phyloP scores from a whole-genome alignment of 2,329 filamentous ascomycete genomes.

The Fonsecaea monophora region DNA sequence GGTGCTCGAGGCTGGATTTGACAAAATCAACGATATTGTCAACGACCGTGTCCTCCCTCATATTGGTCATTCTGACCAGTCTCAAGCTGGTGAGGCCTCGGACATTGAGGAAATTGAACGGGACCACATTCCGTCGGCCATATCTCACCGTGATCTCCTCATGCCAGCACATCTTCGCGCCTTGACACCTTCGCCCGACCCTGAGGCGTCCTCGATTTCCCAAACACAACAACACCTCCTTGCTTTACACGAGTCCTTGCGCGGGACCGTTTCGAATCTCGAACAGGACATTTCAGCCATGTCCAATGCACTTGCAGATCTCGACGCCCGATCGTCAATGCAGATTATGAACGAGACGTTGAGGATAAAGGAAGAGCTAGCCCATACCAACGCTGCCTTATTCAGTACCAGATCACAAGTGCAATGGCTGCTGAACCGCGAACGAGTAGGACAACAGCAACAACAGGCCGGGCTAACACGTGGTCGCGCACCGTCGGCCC shows the following conservation, averaged over 20 bases:
- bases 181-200: slow-evolving; percentile 40
- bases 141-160: slow-evolving; percentile 32
- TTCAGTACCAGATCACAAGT: slow-evolving; percentile 66
- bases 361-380: slow-evolving; percentile 67
- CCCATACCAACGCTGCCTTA: slow-evolving; percentile 66
- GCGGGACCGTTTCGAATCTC: slow-evolving; percentile 60
- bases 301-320: slow-evolving; percentile 58
- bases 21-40: slow-evolving; percentile 47
- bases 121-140: slow-evolving; percentile 32
- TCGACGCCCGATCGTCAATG: slow-evolving; percentile 68
- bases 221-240: slow-evolving; percentile 63
- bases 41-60: slow-evolving; percentile 32
- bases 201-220: slow-evolving; percentile 45
- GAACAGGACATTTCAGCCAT: slow-evolving; percentile 33
- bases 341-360: slow-evolving; percentile 68
- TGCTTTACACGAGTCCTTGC: slow-evolving; percentile 64
- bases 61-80: slow-evolving; percentile 30
- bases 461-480: slow-evolving; percentile 35
- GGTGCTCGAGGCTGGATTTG: slow-evolving; percentile 54
- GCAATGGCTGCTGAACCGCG: slow-evolving; percentile 67
- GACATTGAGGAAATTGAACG: slow-evolving; percentile 40
- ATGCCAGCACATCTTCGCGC: slow-evolving; percentile 37
- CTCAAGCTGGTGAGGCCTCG: slow-evolving; percentile 29
- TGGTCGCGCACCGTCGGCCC: slow-evolving; percentile 32
- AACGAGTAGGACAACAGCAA: slow-evolving; percentile 46